These are phyloP conservation scores for Fusarium sp. DNA, from an alignment of 2,329 filamentous ascomycete genomes.

Conservation along the genomic window DNA sequence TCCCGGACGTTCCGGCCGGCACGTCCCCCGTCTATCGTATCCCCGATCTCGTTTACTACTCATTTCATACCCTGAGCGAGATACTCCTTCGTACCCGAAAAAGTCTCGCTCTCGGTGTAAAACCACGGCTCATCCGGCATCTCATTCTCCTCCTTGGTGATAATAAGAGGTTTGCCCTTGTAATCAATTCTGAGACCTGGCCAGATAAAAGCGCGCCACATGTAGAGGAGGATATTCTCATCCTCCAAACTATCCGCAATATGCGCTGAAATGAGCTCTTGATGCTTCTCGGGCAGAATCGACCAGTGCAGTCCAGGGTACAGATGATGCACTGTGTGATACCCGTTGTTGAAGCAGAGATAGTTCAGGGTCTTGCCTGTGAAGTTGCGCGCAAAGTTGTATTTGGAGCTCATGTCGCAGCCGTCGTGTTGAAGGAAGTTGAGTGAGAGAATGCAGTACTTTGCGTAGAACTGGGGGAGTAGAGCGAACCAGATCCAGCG, in stretches of 20 bases:
- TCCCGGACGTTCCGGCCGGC: not conserved
- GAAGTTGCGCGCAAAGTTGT: constrained; percentile 26
- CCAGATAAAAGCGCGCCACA: constrained; percentile 22
- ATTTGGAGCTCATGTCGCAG: constrained; percentile 24
- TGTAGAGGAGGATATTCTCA: constrained; percentile 4
- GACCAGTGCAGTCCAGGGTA: constrained; percentile 23
- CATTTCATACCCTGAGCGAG: constrained; percentile 19
- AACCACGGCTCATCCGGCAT: constrained; percentile 26
- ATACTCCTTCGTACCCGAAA: constrained; percentile 17
- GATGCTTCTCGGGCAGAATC: constrained; percentile 10
- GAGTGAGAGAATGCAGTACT: constrained; percentile 20
- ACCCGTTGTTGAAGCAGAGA: constrained; percentile 24
- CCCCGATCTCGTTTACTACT: not conserved
- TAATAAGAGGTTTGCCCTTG: not conserved
- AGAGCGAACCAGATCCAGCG: constrained; percentile 26
- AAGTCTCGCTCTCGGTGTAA: not conserved
- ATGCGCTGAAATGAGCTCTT: constrained; percentile 5
- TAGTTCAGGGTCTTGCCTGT: constrained; percentile 10
- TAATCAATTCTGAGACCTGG: constrained; percentile 16
- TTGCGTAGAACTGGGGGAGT: constrained; percentile 17
- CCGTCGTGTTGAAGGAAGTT: constrained; percentile 26
- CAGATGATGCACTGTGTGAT: constrained; percentile 22
- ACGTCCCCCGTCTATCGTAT: too few species aligned
- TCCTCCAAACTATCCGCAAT: constrained; percentile 7
- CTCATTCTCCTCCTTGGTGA: constrained; percentile 23